A percentile compares a stretch with the other conserved stretches of the same genome.
phyloP scores from a whole-genome alignment of 2,329 filamentous ascomycete genomes.

The Pseudocercospora fuligena region DNA sequence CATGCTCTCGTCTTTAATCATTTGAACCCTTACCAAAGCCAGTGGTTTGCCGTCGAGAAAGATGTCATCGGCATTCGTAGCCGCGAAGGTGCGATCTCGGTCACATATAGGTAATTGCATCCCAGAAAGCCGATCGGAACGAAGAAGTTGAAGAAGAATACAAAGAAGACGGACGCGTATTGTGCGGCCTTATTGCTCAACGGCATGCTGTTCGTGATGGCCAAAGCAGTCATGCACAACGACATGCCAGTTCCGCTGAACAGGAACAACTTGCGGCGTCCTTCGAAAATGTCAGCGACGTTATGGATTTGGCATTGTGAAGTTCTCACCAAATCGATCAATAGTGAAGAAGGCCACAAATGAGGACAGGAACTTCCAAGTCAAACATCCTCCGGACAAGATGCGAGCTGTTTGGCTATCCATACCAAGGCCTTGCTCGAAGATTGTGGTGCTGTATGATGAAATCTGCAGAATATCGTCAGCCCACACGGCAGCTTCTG shows the following conservation, averaged over 20 bases:
- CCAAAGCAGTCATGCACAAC: slow-evolving; percentile 59
- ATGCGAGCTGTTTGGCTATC: slow-evolving; percentile 46
- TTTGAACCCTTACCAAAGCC: slow-evolving; percentile 48
- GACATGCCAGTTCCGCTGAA: slow-evolving; percentile 59
- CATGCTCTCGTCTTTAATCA: background rate
- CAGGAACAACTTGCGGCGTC: slow-evolving; percentile 57
- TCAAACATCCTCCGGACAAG: slow-evolving; percentile 56
- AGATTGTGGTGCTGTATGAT: slow-evolving; percentile 39
- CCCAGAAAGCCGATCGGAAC: slow-evolving; percentile 64
- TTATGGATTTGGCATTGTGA: background rate
- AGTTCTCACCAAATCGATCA: slow-evolving; percentile 56
- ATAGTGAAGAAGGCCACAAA: slow-evolving; percentile 58
- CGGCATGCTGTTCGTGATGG: slow-evolving; percentile 57
- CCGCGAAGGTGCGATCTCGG: slow-evolving; percentile 60
- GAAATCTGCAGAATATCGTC: slow-evolving; percentile 21
- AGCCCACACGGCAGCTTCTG: background rate
- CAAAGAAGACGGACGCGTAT: slow-evolving; percentile 60
- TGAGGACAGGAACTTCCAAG: slow-evolving; percentile 60
- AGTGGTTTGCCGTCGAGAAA: slow-evolving; percentile 61
- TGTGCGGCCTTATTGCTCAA: slow-evolving; percentile 52
- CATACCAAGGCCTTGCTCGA: slow-evolving; percentile 44
- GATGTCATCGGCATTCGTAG: slow-evolving; percentile 61
- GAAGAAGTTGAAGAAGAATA: slow-evolving; percentile 66
- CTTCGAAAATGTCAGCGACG: slow-evolving; percentile 40
- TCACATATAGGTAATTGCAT: slow-evolving; percentile 64